phyloP scores from a whole-genome alignment of 306 rosid genomes.

The Pachyrhizus erosus region DNA sequence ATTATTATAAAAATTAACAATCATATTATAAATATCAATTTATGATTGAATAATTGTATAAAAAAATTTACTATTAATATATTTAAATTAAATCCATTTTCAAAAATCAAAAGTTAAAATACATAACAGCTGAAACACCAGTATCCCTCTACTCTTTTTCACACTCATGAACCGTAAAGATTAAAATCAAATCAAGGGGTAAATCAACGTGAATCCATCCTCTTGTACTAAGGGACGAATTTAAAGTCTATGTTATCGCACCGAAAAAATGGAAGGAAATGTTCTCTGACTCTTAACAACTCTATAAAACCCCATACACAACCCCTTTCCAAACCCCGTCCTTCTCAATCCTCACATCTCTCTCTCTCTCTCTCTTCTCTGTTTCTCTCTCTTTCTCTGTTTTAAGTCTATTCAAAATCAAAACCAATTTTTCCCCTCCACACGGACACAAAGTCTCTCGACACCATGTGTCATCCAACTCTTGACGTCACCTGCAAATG shows the following conservation, averaged over 20 bases:
- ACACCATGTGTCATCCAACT: slow-evolving; percentile 47
- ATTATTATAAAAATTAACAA: background rate
- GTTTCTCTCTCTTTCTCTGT: slow-evolving; percentile 7
- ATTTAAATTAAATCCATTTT: background rate
- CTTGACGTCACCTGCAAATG: slow-evolving; percentile 43
- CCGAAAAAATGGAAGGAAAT: background rate
- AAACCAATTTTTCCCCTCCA: slow-evolving; percentile 22
- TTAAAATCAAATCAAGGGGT: background rate
- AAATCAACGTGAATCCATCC: background rate
- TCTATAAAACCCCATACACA: slow-evolving; percentile 51
- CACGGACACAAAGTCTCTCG: slow-evolving; percentile 33
- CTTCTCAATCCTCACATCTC: background rate
- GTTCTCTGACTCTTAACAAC: background rate
- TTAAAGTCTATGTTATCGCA: slow-evolving; percentile 8
- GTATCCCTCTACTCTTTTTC: background rate
- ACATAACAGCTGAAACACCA: background rate
- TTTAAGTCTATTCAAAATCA: slow-evolving; percentile 14
- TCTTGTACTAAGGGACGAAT: background rate
- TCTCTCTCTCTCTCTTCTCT: slow-evolving; percentile 10
- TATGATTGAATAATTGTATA: background rate
- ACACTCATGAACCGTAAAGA: background rate
- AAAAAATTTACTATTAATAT: background rate
- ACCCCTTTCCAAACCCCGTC: slow-evolving; percentile 23
- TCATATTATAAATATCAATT: background rate
- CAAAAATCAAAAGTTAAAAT: background rate